phyloP scores from a whole-genome alignment of 371 early-diverging fungal genomes.

The Lichtheimia corymbifera region DNA sequence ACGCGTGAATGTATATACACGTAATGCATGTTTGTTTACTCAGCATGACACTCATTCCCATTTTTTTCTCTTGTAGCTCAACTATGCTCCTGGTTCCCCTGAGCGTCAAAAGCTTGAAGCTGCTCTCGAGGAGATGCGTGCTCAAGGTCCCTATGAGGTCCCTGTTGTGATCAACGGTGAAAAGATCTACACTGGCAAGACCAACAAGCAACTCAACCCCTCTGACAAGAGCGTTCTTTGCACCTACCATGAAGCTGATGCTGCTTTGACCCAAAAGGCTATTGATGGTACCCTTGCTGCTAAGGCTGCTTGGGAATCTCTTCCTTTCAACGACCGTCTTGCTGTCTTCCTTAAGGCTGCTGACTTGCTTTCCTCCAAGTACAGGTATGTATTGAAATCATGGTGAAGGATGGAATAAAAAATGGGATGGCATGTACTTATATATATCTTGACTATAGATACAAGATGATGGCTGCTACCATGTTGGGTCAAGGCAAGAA shows the following conservation, averaged over 20 bases:
- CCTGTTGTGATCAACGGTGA: conserved; percentile 89
- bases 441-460: conserved; percentile 31
- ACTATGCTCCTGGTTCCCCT: conserved; percentile 80
- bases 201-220: conserved; percentile 78
- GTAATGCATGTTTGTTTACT: background rate
- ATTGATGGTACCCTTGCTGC: conserved; percentile 90
- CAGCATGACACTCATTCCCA: background rate
- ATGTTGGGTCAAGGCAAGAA: conserved; percentile 99
- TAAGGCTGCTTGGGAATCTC: conserved; percentile 87
- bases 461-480: conserved; percentile 94
- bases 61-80: conserved; percentile 40
- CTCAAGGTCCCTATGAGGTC: conserved; percentile 75
- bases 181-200: conserved; percentile 71
- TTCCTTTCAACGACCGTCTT: conserved; percentile 93
- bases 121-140: conserved; percentile 78
- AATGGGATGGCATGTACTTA: no score
- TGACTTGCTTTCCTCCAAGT: conserved; percentile 87
- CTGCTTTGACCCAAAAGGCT: conserved; percentile 75
- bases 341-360: conserved; percentile 98
- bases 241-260: conserved; percentile 85
- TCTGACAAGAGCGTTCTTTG: conserved; percentile 79
- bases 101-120: conserved; percentile 77
- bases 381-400: conserved; percentile 59
- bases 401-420: no score
- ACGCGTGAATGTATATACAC: no score